phyloP scores from a whole-genome alignment of 2,329 filamentous ascomycete genomes.

The Ramularia endophylla region DNA sequence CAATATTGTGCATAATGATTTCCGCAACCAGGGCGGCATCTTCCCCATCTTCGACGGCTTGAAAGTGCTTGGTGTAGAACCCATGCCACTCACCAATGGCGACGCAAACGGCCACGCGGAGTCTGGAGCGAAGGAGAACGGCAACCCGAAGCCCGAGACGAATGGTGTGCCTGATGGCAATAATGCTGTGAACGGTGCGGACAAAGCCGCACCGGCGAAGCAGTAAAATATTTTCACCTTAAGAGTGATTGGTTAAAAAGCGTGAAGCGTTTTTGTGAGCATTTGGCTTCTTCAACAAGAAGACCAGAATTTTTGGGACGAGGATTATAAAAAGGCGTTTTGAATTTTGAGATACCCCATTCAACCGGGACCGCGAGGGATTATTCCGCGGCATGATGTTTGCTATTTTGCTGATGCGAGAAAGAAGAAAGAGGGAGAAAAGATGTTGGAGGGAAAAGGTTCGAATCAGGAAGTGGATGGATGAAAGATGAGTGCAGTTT shows the following conservation, averaged over 20 bases:
- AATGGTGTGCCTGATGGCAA: conserved; percentile 28
- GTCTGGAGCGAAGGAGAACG: conserved; percentile 8
- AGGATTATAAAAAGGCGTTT: conserved; percentile 8
- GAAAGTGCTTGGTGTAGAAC: conserved; percentile 58
- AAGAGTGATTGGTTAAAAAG: conserved; percentile 10
- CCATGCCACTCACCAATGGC: conserved; percentile 8
- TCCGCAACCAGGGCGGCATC: conserved; percentile 75
- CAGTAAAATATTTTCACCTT: no score
- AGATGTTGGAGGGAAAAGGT: background rate
- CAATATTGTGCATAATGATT: conserved; percentile 98
- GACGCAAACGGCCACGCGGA: conserved; percentile 13
- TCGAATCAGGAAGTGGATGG: background rate
- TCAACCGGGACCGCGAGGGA: conserved; percentile 23
- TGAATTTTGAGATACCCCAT: conserved; percentile 27
- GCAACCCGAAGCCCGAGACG: conserved; percentile 18
- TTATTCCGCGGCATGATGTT: background rate
- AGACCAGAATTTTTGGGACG: conserved; percentile 2
- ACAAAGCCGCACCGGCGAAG: conserved; percentile 12
- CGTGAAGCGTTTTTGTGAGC: conserved; percentile 17
- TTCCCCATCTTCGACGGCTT: conserved; percentile 83
- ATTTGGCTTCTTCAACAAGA: conserved; percentile 23
- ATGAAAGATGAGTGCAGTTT: no score
- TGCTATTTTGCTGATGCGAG: no score
- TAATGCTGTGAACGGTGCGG: conserved; percentile 26
- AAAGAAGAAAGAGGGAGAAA: background rate